These are phyloP conservation scores for Diaporthe vexans DNA, from an alignment of 2,329 filamentous ascomycete genomes.

Conservation along the genomic window DNA sequence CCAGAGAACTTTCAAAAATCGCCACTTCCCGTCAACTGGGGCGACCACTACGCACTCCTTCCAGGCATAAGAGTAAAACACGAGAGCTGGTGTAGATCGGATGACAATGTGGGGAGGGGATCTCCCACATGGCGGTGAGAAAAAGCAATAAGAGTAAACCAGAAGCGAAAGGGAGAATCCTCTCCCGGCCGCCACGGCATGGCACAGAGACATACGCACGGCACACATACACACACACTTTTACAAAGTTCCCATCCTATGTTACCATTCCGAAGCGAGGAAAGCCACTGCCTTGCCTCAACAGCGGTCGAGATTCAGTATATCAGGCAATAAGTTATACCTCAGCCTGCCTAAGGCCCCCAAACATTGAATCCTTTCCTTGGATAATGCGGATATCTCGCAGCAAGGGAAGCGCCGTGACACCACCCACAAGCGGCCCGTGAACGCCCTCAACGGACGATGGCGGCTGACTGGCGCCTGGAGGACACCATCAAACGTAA, in stretches of 20 bases:
- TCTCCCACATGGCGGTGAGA: not conserved
- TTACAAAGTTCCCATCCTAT: too few species aligned
- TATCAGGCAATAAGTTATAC: too few species aligned
- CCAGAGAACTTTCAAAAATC: not conserved
- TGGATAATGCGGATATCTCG: not conserved
- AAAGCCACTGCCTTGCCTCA: conserved; percentile 16
- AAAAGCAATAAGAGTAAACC: conserved; percentile 1
- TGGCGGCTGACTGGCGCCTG: not conserved
- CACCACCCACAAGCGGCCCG: not conserved
- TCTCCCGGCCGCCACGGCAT: not conserved
- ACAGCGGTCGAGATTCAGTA: not conserved
- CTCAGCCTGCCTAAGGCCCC: not conserved
- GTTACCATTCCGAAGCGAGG: not conserved
- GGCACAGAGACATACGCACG: not conserved
- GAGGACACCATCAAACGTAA: too few species aligned
- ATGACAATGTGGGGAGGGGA: not conserved
- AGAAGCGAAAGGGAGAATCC: not conserved
- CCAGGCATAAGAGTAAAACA: too few species aligned
- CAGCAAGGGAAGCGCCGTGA: conserved; percentile 2
- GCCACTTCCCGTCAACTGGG: not conserved
- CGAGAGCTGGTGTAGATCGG: not conserved
- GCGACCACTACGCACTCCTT: not conserved
- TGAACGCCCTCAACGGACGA: not conserved
- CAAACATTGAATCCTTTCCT: not conserved
- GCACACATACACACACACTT: not conserved